Conservation (phyloP, 371 early-diverging fungal species). For the Ordospora pajunii region DNA sequence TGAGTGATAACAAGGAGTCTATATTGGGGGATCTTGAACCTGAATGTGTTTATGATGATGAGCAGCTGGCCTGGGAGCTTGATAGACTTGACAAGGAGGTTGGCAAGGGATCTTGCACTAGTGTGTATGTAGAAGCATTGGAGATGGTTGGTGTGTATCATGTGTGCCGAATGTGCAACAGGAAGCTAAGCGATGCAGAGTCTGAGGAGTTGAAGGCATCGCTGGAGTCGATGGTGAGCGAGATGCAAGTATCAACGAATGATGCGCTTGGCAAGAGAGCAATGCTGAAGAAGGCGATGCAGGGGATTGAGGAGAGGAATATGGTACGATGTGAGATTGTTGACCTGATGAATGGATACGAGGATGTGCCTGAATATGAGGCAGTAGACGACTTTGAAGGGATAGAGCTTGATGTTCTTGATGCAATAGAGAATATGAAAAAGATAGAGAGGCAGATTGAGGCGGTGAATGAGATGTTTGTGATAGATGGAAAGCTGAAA, state of each 20-base stretch:
- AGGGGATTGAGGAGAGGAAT: conserved; percentile 7
- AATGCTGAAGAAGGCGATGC: background rate
- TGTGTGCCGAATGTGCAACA: conserved; percentile 42
- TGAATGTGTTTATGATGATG: background rate
- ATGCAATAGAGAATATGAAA: background rate
- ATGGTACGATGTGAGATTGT: background rate
- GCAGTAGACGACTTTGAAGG: background rate
- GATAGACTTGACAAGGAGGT: background rate
- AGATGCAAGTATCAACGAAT: conserved; percentile 10
- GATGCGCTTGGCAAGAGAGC: background rate
- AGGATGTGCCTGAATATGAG: background rate
- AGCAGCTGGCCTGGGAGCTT: background rate
- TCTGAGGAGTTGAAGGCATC: conserved; percentile 13
- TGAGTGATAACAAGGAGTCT: background rate
- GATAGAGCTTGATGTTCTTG: background rate
- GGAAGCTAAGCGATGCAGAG: background rate
- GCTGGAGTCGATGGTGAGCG: conserved; percentile 11
- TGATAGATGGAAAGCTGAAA: background rate
- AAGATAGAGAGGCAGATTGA: background rate
- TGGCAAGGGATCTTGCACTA: background rate
- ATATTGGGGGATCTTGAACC: background rate
- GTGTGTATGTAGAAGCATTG: conserved; percentile 14
- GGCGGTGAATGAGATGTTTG: background rate
- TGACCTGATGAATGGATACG: background rate
- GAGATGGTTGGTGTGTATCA: conserved; percentile 2